Conservation (phyloP, 2,329 filamentous ascomycete genomes). For the Bisporella sp. region DNA sequence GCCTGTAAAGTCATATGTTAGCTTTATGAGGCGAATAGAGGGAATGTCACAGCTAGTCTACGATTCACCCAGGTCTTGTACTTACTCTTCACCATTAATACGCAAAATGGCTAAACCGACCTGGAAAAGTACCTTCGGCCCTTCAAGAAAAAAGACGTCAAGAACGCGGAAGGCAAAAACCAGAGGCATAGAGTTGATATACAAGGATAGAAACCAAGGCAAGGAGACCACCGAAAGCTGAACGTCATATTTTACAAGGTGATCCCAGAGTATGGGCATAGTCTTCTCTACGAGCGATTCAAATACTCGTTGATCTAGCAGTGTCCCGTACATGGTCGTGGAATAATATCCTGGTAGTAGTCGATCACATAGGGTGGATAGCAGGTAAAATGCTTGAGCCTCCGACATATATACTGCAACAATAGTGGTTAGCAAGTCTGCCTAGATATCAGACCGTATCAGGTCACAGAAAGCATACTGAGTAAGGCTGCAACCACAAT, state of each 20-base stretch:
- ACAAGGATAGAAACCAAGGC: constrained; percentile 95
- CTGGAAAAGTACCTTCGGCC: constrained; percentile 95
- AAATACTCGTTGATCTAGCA: constrained; percentile 95
- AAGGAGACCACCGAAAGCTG: constrained; percentile 95
- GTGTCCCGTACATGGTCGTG: constrained; percentile 96
- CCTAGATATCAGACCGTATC: too few relatives aligned
- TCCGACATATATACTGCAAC: constrained; percentile 84
- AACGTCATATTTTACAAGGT: constrained; percentile 93
- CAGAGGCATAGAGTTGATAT: constrained; percentile 98
- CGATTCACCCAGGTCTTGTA: neutral
- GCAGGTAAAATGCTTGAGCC: constrained; percentile 86
- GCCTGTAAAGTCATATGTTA: constrained; percentile 12
- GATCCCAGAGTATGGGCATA: constrained; percentile 97
- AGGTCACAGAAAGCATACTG: constrained; percentile 32
- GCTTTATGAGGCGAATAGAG: too few relatives aligned
- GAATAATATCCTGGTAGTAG: constrained; percentile 96
- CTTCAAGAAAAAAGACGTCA: constrained; percentile 97
- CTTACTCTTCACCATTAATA: constrained; percentile 83
- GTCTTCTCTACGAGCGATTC: constrained; percentile 98
- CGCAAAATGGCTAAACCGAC: constrained; percentile 93
- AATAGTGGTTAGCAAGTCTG: neutral
- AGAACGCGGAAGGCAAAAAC: constrained; percentile 95
- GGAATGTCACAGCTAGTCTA: too few relatives aligned
- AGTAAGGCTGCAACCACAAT: constrained; percentile 96
- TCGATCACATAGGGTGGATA: constrained; percentile 87